Evolutionary conservation across 1,284 basidiomycete genomes (phyloP).

Genomic region (Golubevia sp.): DNA sequence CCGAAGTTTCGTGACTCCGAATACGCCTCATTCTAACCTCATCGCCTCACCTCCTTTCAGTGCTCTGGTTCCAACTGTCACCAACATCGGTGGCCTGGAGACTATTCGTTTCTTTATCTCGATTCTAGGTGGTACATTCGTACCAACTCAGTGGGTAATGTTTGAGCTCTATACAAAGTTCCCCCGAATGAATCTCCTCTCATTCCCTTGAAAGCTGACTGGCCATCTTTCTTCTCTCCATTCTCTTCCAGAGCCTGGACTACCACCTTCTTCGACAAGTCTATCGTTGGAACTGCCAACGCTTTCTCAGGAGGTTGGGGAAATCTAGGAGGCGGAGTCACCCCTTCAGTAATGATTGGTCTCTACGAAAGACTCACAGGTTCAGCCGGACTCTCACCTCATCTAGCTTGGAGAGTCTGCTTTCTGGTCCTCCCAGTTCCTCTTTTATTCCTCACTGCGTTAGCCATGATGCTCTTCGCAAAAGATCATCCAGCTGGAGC

Average conservation of each 20-base stretch:
- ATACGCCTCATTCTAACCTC: too few species aligned
- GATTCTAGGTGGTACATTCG: constrained; percentile 70
- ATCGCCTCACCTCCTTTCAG: too few species aligned
- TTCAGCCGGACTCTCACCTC: constrained; percentile 63
- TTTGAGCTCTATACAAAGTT: too few species aligned
- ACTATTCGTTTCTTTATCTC: constrained; percentile 66
- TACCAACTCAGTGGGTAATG: constrained; percentile 65
- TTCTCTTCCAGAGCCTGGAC: constrained; percentile 65
- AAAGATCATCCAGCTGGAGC: constrained; percentile 70
- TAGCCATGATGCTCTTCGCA: constrained; percentile 66
- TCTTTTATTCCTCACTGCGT: constrained; percentile 66
- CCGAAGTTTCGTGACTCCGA: too few species aligned
- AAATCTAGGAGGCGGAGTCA: constrained; percentile 66
- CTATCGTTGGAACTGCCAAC: constrained; percentile 66
- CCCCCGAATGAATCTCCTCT: constrained; percentile 1
- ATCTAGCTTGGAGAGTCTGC: constrained; percentile 68
- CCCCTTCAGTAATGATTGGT: constrained; percentile 70
- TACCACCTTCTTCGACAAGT: constrained; percentile 70
- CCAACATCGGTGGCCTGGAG: constrained; percentile 65
- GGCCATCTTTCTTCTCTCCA: constrained; percentile 3
- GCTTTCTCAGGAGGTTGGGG: constrained; percentile 65
- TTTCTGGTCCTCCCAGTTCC: constrained; percentile 71
- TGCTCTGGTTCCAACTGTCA: constrained; percentile 69
- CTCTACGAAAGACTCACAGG: constrained; percentile 65
- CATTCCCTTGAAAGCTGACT: constrained; percentile 21